Conservation (phyloP, 2,329 filamentous ascomycete genomes). For the Metarhizium guizhouense region DNA sequence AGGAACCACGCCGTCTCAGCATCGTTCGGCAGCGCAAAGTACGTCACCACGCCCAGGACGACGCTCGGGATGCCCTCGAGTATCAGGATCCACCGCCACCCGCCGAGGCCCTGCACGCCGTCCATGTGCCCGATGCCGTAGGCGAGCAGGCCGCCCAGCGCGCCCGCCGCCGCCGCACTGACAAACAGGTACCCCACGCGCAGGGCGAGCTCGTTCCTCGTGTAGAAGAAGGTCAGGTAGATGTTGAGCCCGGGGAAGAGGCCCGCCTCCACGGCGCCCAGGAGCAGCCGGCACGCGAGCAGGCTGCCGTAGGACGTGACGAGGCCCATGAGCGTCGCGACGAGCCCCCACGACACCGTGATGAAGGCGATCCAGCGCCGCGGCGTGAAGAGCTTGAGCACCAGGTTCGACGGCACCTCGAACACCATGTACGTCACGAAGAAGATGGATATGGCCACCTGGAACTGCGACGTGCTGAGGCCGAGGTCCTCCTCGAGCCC, state of each 20-base stretch:
- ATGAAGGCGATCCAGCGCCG: conserved; percentile 58
- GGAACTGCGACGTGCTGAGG: conserved; percentile 55
- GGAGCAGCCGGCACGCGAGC: conserved; percentile 58
- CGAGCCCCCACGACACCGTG: conserved; percentile 54
- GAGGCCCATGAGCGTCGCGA: conserved; percentile 62
- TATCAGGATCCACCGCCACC: conserved; percentile 66
- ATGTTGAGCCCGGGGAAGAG: conserved; percentile 60
- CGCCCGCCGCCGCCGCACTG: conserved; percentile 60
- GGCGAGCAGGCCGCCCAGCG: conserved; percentile 62
- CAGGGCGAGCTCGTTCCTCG: conserved; percentile 61
- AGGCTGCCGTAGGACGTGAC: conserved; percentile 56
- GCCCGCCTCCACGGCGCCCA: conserved; percentile 61
- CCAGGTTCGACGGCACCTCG: conserved; percentile 56
- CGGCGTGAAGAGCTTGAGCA: conserved; percentile 54
- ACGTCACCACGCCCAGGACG: conserved; percentile 24
- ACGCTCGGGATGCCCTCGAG: conserved; percentile 38
- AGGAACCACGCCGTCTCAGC: conserved; percentile 51
- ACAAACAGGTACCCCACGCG: conserved; percentile 68
- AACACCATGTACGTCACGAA: conserved; percentile 57
- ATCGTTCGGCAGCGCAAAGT: conserved; percentile 27
- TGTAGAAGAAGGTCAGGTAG: conserved; percentile 71
- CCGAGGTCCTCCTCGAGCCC: conserved; percentile 54
- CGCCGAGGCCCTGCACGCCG: conserved; percentile 51
- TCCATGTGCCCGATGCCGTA: conserved; percentile 68
- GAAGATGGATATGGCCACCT: conserved; percentile 56